Evolutionary conservation across 495 filamentous ascomycete species (phyloP), one percentile per base, ranked within the genome.

Genomic region (Tuber indicum): DNA sequence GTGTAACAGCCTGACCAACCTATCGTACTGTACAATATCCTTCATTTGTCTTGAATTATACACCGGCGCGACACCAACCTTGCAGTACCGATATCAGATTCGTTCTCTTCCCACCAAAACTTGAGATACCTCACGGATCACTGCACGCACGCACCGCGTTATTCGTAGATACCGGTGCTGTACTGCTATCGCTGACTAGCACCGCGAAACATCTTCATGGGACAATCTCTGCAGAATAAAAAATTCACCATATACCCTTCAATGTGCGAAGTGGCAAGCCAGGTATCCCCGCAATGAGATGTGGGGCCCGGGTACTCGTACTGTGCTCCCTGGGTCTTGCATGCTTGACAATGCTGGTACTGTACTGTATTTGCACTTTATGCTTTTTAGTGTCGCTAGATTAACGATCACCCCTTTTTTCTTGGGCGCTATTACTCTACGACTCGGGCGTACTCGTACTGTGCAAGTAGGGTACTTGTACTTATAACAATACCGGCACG

Each of bases 1-100:
- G 78, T 80, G 78, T 73, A 76, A 79, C 78, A 32, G 4, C 5
- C 41, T 41, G n/a, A 45, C 70, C 43, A 69, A 39, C 74, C 74
- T 77, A 73, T n/a, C n/a, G n/a, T n/a, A n/a, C n/a, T n/a, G n/a
- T n/a, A n/a, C n/a, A n/a, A n/a, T 77, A 80, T 79, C 74, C 49
- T 75, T 19, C 58, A 66, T 66, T 66, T 26, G 12, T 66, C 26
- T 14, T 62, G 52, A 58, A 62, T 62, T 26, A 4, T 6, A n/a
- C 52, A 2, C 32, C n/a, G 3, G 12, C 32, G 36, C 58, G 17
- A 66, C 26, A 17, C 58, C 58, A 66, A 36, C 58, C 58, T 5
- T 66, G 58, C 26, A 36, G 16, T 36, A 41, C 39, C 39, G 39
- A 1, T 41, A 66, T 26, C 58, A 36, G 58, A 36, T 36, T 36